Evolutionary conservation across 2,329 filamentous ascomycete genomes (phyloP), one percentile per base, ranked within the genome.

Genomic region (Neofusicoccum kwambonambiense): DNA sequence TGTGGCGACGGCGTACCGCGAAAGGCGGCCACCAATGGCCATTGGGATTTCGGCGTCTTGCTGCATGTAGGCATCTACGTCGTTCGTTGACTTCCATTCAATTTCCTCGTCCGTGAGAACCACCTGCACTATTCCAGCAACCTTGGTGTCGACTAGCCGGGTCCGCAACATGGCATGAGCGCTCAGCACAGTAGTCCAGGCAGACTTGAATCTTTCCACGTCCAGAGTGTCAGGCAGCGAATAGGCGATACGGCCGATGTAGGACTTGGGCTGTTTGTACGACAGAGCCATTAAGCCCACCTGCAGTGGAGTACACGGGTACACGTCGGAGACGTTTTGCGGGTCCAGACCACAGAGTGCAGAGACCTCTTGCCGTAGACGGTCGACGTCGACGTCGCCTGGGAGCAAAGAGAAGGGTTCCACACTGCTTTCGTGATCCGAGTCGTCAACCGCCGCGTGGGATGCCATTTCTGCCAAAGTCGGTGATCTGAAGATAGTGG

Each of bases 241-340:
- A 5, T 72, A 70, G 4, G 78, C 71, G 65, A 75, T 67, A 65
- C 78, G 76, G 15, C 77, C 76, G 11, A 79, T 72, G 65, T 79
- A 80, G 0, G 74, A 73, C 57, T 76, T 73, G 9, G 67, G 67
- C 19, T 74, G 75, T 58, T 76, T 79, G 13, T 72, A 73, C 1
- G 76, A 78, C 2, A 77, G 71, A 0, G 78, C 75, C 69, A 80
- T 77, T 3, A 80, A 69, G 6, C 75, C 75, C 68, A 79, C 77
- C 64, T 80, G 78, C 8, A 77, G 68, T 5, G 78, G 75, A 3
- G 77, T 80, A 63, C 78, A 80, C 22, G 77, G 77, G 62, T 78
- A 79, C 0, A 80, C 67, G 51, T 80, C 78, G 51, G 78, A 75
- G 8, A 80, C 70, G 0, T 64, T 61, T 5, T 49, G 67, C 15